Base-by-base conservation (phyloP, 345 rosid species). In the Citrus maxima region DNA sequence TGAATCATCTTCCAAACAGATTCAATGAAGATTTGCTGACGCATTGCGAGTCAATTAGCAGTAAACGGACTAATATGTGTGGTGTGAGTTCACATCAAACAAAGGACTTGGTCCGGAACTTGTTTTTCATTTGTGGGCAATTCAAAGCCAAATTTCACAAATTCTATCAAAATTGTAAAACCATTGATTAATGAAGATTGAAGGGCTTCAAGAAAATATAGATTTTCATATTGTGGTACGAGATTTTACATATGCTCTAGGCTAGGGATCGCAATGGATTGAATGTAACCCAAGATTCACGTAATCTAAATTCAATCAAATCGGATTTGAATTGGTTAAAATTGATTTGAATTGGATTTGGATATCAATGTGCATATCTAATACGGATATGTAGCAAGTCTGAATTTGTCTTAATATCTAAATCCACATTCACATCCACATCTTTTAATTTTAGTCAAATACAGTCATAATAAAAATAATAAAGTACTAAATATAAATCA, bases 101-200 rank as follows among this genome's bases (percentile, higher is more conserved):
- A 77, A 79, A 0, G 98, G 95, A 5, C 83, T 93, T 25, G 97
- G 98, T 6, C 93, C 89, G 0, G 72, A n/a, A 21, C 49, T 92
- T 6, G 79, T 93, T 71, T 91, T 85, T 89, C 97, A 0, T 95
- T 91, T 9, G 99, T 85, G 0, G 95, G 97, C 7, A 94, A 87
- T 0, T 83, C 88, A 0, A 88, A 97, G 67, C 94, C 95, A 14
- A 80, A 88, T 74, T 40, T 86, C 0, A 82, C 77, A 0, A 89
- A 87, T 18, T 87, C 91, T 12, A 89, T 95, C 85, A 85, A 93
- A 7, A 49, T 4, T 34, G 65, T 6, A 89, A 91, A 80, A 84
- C 93, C 38, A 87, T 92, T 59, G 82, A 88, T 28, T 93, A 93
- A 67, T 46, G 18, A 46, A 46, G 16, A 46, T 1, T 95, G 98